Evolutionary conservation across 2,329 filamentous ascomycete species (phyloP), one percentile per base, ranked within the genome.

Genomic region (Calycina herbarum): DNA sequence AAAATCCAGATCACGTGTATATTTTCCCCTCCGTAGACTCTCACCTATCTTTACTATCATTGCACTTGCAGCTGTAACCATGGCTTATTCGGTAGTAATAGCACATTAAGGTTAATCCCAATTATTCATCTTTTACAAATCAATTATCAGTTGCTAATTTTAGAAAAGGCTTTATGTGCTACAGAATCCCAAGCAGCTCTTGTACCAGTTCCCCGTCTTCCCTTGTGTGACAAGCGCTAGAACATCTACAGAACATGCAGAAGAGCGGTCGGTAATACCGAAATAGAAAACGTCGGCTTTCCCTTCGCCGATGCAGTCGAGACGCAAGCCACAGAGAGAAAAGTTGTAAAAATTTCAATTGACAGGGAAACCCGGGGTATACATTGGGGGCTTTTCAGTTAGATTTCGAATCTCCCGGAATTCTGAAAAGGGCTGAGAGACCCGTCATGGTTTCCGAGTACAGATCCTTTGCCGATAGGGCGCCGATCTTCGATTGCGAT

Each of bases 191-290:
- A 40, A 40, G 38, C 13, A 40, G 35, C 7, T 38, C 35, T 38
- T 38, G 35, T 38, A 38, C 35, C 5, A 38, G 4, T 7, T 7
- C 2, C 7, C 8, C 35, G 45, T 24, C 10, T 24, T 3, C 48
- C 20, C 48, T 54, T 54, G 48, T 54, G 48, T 54, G 10, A 54
- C 48, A 24, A 27, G 48, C 48, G 48, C 48, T 54, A 54, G 48
- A 54, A 54, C 48, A 54, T 54, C 48, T 54, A 27, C 48, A 54
- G 48, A 54, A 54, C 48, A 54, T 54, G 48, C 48, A 54, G 48
- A 54, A 54, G 20, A 54, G 48, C 48, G 48, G 48, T 54, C 48
- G 48, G 20, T 54, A 20, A 54, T 13, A 54, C 48, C 48, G 48
- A 54, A 54, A 54, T 54, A 54, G 45, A 54, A 54, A 54, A 54